Evolutionary conservation across 1,284 basidiomycete species (phyloP).

Genomic region (Marasmius sp.): DNA sequence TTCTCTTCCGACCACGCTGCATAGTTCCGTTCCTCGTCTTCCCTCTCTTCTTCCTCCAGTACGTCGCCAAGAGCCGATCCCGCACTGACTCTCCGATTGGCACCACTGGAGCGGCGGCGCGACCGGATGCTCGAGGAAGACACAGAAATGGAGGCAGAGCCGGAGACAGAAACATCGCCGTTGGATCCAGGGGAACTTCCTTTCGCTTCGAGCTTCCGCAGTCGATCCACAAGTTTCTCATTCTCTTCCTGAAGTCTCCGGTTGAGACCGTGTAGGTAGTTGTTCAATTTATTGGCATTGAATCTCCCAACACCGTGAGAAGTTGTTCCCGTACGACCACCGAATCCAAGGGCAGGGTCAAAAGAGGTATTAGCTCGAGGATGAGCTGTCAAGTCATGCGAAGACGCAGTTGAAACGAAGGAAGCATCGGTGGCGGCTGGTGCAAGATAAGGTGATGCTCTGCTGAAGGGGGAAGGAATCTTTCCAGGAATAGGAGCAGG

Average conservation of each 20-base stretch:
- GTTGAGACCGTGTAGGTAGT: conserved; percentile 81
- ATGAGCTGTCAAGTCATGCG: conserved; percentile 80
- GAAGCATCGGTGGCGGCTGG: conserved; percentile 42
- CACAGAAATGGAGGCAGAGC: conserved; percentile 10
- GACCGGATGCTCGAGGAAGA: not conserved
- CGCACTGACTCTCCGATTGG: conserved; percentile 47
- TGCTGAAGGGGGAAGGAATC: conserved; percentile 11
- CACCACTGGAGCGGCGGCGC: conserved; percentile 27
- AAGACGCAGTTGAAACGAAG: conserved; percentile 77
- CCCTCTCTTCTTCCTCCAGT: conserved; percentile 55
- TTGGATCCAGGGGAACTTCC: conserved; percentile 35
- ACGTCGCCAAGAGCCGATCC: conserved; percentile 56
- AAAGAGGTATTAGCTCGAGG: conserved; percentile 82
- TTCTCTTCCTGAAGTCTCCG: conserved; percentile 81
- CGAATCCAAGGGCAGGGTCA: conserved; percentile 73
- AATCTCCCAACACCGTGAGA: conserved; percentile 66
- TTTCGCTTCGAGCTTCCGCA: conserved; percentile 45
- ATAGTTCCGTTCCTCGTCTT: conserved; percentile 26
- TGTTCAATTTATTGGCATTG: conserved; percentile 79
- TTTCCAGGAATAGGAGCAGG: conserved; percentile 6
- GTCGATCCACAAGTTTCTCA: conserved; percentile 51
- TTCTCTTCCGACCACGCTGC: conserved; percentile 62
- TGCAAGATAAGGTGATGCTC: conserved; percentile 9
- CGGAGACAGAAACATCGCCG: conserved; percentile 18
- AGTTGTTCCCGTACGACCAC: conserved; percentile 37